phyloP scores from a whole-genome alignment of 2,329 filamentous ascomycete species.

The Pseudogymnoascus sp. region DNA sequence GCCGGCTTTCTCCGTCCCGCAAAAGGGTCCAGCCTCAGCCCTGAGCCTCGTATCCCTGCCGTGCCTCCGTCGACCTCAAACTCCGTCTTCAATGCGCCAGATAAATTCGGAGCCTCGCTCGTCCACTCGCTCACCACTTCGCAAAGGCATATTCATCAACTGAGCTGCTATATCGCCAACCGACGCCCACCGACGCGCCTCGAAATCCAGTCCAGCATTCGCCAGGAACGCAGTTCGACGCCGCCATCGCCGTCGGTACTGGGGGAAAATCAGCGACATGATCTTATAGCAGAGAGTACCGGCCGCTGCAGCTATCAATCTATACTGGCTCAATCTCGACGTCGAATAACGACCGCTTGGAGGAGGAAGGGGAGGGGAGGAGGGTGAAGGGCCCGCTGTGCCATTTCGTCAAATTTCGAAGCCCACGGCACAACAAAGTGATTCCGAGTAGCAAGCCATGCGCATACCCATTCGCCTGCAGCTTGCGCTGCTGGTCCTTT shows the following conservation, averaged over 20 bases:
- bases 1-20: not conserved
- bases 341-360: not conserved
- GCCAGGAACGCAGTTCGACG: not conserved
- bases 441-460: slow-evolving; percentile 36
- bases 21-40: slow-evolving; percentile 1
- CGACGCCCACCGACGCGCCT: not conserved
- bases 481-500: slow-evolving; percentile 70
- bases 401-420: not conserved
- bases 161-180: not conserved
- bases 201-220: not conserved
- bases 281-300: not conserved
- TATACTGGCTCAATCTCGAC: not conserved
- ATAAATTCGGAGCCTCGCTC: not conserved
- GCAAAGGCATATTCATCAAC: not conserved
- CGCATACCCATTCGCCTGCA: slow-evolving; percentile 83
- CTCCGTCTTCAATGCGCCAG: not conserved
- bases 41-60: slow-evolving; percentile 6
- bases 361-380: not conserved
- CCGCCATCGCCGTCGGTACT: not conserved
- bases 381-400: not conserved
- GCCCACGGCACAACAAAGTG: not conserved
- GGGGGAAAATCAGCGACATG: not conserved
- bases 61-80: not conserved
- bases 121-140: not conserved
- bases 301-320: not conserved